Evolutionary conservation across 805 yeast species (phyloP).

Genomic region (Candida taoyuanica): DNA sequence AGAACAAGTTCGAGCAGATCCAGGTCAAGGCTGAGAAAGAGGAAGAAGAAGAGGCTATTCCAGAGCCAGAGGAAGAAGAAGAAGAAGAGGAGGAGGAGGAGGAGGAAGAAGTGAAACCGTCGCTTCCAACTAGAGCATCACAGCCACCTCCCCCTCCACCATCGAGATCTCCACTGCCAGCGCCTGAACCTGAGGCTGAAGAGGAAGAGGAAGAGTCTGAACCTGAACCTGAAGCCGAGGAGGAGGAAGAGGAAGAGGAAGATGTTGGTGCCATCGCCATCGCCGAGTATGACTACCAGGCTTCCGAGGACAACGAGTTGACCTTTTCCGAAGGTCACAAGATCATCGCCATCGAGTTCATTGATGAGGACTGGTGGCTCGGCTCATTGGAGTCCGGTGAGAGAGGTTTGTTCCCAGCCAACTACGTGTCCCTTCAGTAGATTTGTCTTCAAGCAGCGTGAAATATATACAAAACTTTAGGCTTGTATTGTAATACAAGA

Average conservation of each 20-base stretch:
- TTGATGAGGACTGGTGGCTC: constrained; percentile 97
- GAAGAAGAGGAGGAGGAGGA: constrained; percentile 7
- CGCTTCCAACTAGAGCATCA: constrained; percentile 20
- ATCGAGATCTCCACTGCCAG: constrained; percentile 24
- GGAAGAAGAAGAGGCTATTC: constrained; percentile 24
- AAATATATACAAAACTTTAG: too few species aligned
- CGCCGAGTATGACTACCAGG: constrained; percentile 87
- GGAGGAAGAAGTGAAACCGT: constrained; percentile 7
- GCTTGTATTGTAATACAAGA: too few species aligned
- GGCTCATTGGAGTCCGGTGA: constrained; percentile 75
- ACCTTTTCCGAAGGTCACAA: constrained; percentile 78
- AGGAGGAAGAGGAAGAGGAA: constrained; percentile 20
- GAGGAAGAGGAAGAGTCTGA: constrained; percentile 10
- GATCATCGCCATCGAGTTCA: constrained; percentile 78
- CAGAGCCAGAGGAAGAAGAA: constrained; percentile 10
- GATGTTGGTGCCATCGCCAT: constrained; percentile 27
- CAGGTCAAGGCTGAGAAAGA: constrained; percentile 21
- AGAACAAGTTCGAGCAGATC: constrained; percentile 34
- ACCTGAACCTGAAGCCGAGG: constrained; percentile 15
- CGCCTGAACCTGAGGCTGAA: constrained; percentile 17
- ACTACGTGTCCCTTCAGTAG: constrained; percentile 54
- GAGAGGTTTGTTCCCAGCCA: constrained; percentile 85
- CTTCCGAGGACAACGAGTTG: constrained; percentile 89
- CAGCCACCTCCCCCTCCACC: constrained; percentile 18
- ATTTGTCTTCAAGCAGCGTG: too few species aligned